Conservation (phyloP, 768 basidiomycete genomes). For the Lactarius tabidus region DNA sequence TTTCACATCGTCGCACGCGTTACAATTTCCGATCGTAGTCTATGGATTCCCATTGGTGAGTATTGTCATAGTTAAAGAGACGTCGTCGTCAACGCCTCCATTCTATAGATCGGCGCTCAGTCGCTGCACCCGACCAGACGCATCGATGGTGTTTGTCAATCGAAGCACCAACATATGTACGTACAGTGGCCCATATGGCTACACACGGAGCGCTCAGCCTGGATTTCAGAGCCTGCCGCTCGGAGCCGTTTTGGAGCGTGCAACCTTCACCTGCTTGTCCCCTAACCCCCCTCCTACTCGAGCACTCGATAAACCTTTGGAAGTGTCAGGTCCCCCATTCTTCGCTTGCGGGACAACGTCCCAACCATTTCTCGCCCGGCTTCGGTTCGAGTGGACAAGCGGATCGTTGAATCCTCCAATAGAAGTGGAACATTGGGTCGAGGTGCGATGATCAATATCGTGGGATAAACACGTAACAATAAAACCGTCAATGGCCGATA, state of each 20-base stretch:
- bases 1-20: slow-evolving; percentile 47
- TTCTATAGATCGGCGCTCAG: slow-evolving; percentile 34
- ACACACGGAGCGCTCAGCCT: background rate
- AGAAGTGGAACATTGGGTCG: slow-evolving; percentile 51
- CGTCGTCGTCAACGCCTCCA: background rate
- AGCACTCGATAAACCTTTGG: slow-evolving; percentile 34
- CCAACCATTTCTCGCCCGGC: slow-evolving; percentile 31
- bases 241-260: slow-evolving; percentile 32
- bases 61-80: background rate
- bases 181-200: slow-evolving; percentile 24
- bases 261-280: slow-evolving; percentile 37
- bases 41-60: slow-evolving; percentile 42
- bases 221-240: slow-evolving; percentile 35
- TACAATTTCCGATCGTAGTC: slow-evolving; percentile 42
- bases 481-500: background rate
- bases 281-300: slow-evolving; percentile 35
- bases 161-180: slow-evolving; percentile 45
- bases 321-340: slow-evolving; percentile 38
- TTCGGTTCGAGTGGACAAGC: slow-evolving; percentile 41
- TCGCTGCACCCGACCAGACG: slow-evolving; percentile 31
- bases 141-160: slow-evolving; percentile 48
- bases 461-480: background rate
- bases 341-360: slow-evolving; percentile 12
- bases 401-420: slow-evolving; percentile 40
- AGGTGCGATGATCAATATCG: slow-evolving; percentile 34